Percentiles rank a stretch among this genome's conserved stretches.
These are phyloP conservation scores for Escovopsis sp. DNA, from an alignment of 2,329 filamentous ascomycete species.

Conservation along the genomic window DNA sequence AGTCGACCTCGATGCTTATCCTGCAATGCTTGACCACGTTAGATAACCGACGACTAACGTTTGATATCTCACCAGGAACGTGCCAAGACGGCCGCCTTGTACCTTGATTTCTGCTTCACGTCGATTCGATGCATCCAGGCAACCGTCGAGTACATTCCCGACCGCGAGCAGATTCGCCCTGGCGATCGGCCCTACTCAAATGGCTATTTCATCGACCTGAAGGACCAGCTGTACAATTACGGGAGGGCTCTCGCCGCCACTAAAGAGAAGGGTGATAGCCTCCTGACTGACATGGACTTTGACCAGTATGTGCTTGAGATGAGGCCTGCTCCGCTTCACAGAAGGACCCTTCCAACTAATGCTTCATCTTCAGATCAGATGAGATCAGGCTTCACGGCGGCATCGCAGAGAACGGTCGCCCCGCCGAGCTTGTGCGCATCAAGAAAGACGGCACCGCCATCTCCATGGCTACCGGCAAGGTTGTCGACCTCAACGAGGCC, in stretches of 20 bases:
- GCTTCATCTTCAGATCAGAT: conserved; percentile 30
- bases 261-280: conserved; percentile 45
- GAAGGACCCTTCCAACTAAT: conserved; percentile 15
- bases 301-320: conserved; percentile 38
- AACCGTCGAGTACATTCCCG: conserved; percentile 71
- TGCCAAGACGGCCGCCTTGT: conserved; percentile 53
- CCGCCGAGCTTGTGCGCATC: conserved; percentile 69
- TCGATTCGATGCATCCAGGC: conserved; percentile 83
- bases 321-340: no score
- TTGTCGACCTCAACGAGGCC: conserved; percentile 39
- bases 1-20: conserved; percentile 57
- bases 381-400: conserved; percentile 71
- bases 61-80: conserved; percentile 62
- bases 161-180: conserved; percentile 72
- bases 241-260: conserved; percentile 67
- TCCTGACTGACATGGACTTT: conserved; percentile 42
- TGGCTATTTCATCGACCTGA: conserved; percentile 92
- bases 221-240: conserved; percentile 85
- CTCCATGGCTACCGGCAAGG: conserved; percentile 56
- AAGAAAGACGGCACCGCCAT: conserved; percentile 67
- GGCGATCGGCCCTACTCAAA: conserved; percentile 84
- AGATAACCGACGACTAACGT: conserved; percentile 15
- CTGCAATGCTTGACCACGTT: no score
- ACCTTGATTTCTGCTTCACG: conserved; percentile 78
- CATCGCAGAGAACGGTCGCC: conserved; percentile 63